Evolutionary conservation across 345 rosid genomes (phyloP), one percentile per base, ranked within the genome.

Genomic region (Noccaea caerulescens): DNA sequence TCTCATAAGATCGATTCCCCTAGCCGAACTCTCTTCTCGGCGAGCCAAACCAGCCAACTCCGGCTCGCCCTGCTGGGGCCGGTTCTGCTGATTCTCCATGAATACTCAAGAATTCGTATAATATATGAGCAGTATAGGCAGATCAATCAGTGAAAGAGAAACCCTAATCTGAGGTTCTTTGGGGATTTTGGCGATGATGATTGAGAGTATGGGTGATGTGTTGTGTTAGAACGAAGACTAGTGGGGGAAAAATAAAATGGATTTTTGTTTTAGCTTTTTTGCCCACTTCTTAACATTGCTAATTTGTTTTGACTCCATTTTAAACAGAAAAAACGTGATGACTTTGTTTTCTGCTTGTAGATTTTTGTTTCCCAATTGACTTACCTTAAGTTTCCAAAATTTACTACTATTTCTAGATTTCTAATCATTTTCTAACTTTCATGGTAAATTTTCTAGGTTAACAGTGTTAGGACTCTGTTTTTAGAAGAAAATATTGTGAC

Each of bases 121-220:
- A 6, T 6, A 36, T 7, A 8, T 13, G 39, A 53, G 44, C 36
- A 67, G 54, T 18, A 57, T 2, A 25, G 14, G 13, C 8, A 66
- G 60, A 77, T 66, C 44, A 75, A 72, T 6, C 20, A 51, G 46
- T 56, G 60, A 59, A 57, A 33, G 7, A 56, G 76, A 84, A 88
- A 84, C 89, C 93, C 93, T 88, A 88, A 72, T 55, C 70, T 62
- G 69, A 75, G 79, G 65, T 75, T 69, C 70, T 65, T 66, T 67
- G 70, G 80, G 81, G 73, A 50, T 51, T 73, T 58, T 53, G 68
- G 52, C 16, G 76, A 52, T 43, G 66, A 46, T 53, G 76, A 66
- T 60, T 71, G 44, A 59, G 45, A 64, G 53, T 66, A 18, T 58
- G 59, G 72, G 44, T 39, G 59, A 39, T 66, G 63, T 70, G 23